These are phyloP conservation scores for Penicillium sp. DNA, from an alignment of 2,329 filamentous ascomycete species.

Conservation along the genomic window DNA sequence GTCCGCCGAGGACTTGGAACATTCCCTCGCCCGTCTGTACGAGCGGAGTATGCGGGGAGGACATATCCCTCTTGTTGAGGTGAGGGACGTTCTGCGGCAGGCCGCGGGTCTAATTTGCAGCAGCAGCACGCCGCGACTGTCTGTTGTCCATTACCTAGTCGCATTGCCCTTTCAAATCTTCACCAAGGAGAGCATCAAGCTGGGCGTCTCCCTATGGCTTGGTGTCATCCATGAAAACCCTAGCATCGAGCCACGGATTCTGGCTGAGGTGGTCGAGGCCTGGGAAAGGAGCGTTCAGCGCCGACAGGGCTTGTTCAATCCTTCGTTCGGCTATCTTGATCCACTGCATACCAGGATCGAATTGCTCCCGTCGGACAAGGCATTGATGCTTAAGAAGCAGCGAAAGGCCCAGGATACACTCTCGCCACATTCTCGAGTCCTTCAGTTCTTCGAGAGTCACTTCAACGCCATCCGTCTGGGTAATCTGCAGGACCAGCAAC, in stretches of 20 bases:
- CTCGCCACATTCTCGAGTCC: conserved; percentile 75
- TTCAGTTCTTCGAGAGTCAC: conserved; percentile 89
- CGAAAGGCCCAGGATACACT: conserved; percentile 76
- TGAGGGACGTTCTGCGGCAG: conserved; percentile 75
- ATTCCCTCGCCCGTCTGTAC: conserved; percentile 68
- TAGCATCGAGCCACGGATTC: conserved; percentile 74
- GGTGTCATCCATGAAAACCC: conserved; percentile 96
- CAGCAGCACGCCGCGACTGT: conserved; percentile 67
- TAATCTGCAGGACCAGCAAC: conserved; percentile 71
- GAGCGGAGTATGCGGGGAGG: conserved; percentile 65
- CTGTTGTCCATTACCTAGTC: conserved; percentile 81
- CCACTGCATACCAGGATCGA: conserved; percentile 90
- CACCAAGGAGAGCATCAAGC: conserved; percentile 89
- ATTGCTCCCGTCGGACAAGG: conserved; percentile 84
- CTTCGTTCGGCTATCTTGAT: conserved; percentile 66
- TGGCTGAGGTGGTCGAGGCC: conserved; percentile 81
- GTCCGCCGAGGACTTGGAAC: conserved; percentile 46
- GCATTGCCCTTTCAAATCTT: conserved; percentile 90
- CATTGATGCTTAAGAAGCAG: conserved; percentile 67
- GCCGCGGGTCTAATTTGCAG: conserved; percentile 84
- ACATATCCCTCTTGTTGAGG: conserved; percentile 65
- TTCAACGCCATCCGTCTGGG: conserved; percentile 89
- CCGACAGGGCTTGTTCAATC: conserved; percentile 75
- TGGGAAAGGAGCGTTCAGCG: conserved; percentile 82
- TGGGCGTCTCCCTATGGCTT: conserved; percentile 93